Evolutionary conservation across 305 asterid species (phyloP), one percentile per base, ranked within the genome.

Genomic region (Solanum aculeatissimum): DNA sequence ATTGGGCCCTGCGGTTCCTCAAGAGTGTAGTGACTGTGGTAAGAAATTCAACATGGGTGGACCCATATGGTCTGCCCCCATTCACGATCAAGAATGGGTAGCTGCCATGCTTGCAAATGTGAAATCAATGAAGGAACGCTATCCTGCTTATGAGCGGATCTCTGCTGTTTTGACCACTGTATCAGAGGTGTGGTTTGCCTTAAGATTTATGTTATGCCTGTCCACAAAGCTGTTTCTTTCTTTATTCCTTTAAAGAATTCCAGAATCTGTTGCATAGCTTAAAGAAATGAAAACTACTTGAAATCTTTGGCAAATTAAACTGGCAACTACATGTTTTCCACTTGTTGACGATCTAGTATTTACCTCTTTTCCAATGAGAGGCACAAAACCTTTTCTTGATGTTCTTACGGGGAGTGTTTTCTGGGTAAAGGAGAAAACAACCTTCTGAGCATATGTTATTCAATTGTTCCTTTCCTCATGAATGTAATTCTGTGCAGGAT

Each of bases 1-100:
- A 88, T 97, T 97, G 65, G 99, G 98, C 70, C 99, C 99, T 80
- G 88, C 83, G 69, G 97, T 95, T 87, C 85, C 93, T 74, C 98
- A 92, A 92, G 98, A 91, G 68, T 97, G 99, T 91, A 92, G 89
- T 82, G 97, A 97, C 80, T 97, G 99, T 89, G 97, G 99, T 79
- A 97, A 97, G 91, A 95, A 93, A 84, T 97, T 89, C 87, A 94
- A 93, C 85, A 97, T 97, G 99, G 99, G 99, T 55, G 99, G 99
- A 71, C 99, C 99, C 77, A 93, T 97, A 85, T 97, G 99, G 99
- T 93, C 98, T 66, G 98, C 98, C 65, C 98, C 99, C 49, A 97
- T 97, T 87, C 99, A 95, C 82, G 98, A 97, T 87, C 92, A 91
- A 86, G 98, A 97, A 83, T 95, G 98, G 99, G 98, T 95, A 7